These are phyloP conservation scores for Phytophthora vignae DNA, from an alignment of 352 stramenopile species.

Conservation along the genomic window DNA sequence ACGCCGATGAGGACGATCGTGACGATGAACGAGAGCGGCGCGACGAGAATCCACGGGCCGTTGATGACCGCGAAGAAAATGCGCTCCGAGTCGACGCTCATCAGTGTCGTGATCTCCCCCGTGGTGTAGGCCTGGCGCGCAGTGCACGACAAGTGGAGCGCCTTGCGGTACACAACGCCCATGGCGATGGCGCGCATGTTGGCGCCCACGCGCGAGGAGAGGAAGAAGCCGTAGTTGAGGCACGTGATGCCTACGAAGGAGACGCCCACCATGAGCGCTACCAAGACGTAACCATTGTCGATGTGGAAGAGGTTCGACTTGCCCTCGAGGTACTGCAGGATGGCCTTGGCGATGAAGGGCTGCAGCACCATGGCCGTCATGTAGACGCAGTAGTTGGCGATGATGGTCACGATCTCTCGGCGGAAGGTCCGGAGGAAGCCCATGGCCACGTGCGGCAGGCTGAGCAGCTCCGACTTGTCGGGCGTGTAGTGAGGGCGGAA, in stretches of 20 bases:
- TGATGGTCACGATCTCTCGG: constrained; percentile 28
- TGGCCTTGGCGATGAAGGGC: constrained; percentile 34
- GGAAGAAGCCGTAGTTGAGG: constrained; percentile 51
- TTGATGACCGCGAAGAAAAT: constrained; percentile 45
- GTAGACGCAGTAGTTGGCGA: constrained; percentile 42
- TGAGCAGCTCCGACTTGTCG: constrained; percentile 2
- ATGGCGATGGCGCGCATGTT: constrained; percentile 53
- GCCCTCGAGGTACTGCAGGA: constrained; percentile 40
- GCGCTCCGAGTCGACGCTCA: constrained; percentile 54
- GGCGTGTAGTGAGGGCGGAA: constrained; percentile 29
- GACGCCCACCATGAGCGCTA: constrained; percentile 27
- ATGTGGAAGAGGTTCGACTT: constrained; percentile 36
- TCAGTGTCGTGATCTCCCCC: constrained; percentile 53
- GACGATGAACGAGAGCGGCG: constrained; percentile 33
- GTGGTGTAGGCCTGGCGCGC: constrained; percentile 46
- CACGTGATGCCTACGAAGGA: constrained; percentile 38
- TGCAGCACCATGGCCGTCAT: constrained; percentile 42
- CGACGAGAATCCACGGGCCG: constrained; percentile 39
- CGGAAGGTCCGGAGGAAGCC: constrained; percentile 40
- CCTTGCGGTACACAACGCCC: constrained; percentile 51
- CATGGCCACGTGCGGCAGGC: constrained; percentile 28
- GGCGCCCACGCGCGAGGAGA: constrained; percentile 42
- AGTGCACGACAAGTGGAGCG: constrained; percentile 68
- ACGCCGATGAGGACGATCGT: constrained; percentile 38
- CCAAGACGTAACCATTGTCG: constrained; percentile 34